Evolutionary conservation across 495 filamentous ascomycete species (phyloP).

Genomic region (Jackrogersella minutella): DNA sequence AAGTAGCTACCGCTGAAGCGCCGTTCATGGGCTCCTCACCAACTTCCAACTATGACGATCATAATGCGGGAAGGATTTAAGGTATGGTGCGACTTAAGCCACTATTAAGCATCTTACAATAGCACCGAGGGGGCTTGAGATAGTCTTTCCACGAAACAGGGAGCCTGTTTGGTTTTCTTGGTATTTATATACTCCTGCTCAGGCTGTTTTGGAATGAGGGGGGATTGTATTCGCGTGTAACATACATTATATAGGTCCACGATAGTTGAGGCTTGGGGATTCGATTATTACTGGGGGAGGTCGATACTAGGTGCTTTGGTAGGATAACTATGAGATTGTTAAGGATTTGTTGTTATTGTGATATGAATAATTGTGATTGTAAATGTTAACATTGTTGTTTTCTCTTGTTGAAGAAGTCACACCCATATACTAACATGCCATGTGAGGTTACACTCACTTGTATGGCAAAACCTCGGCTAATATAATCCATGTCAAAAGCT

Average conservation of each 20-base stretch:
- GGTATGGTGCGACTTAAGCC: neutral
- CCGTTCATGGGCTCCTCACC: constrained; percentile 27
- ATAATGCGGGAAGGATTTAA: neutral
- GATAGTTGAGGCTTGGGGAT: neutral
- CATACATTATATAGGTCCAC: neutral
- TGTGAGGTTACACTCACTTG: constrained; percentile 1
- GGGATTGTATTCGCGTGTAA: constrained; percentile 6
- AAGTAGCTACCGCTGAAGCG: neutral
- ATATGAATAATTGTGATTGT: neutral
- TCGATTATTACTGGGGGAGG: neutral
- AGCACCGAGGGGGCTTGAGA: neutral
- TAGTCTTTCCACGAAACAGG: neutral
- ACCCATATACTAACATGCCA: no score
- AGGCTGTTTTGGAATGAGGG: neutral
- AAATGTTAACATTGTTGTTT: no score
- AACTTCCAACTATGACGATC: constrained; percentile 14
- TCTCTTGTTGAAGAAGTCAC: no score
- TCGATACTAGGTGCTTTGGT: neutral
- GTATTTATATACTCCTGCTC: constrained; percentile 3
- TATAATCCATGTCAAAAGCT: constrained; percentile 2
- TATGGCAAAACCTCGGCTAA: constrained; percentile 3
- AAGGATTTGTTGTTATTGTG: neutral
- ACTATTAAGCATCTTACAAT: neutral
- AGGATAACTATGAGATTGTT: constrained; percentile 13
- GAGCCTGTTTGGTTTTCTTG: neutral